Percentiles rank a stretch among this genome's conserved stretches.
Evolutionary conservation across 2,329 filamentous ascomycete genomes (phyloP).

Genomic region (Sordariomycetes sp.): DNA sequence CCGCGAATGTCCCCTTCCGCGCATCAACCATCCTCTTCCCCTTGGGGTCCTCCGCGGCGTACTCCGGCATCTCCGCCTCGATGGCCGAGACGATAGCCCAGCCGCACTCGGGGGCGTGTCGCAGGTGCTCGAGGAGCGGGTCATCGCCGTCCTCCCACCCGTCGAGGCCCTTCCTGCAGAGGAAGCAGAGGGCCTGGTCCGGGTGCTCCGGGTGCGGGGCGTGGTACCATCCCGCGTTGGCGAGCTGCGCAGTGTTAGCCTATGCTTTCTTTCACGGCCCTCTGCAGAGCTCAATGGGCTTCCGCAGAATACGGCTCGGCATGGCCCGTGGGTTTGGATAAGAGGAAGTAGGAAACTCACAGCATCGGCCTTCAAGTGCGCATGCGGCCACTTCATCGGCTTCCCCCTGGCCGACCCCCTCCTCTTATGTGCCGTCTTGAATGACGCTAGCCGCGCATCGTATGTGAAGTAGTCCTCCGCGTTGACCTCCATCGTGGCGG

Average conservation of each 20-base stretch:
- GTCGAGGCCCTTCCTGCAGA: slow-evolving; percentile 74
- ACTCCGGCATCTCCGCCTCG: slow-evolving; percentile 50
- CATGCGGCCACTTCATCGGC: slow-evolving; percentile 66
- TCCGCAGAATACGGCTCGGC: too few species aligned
- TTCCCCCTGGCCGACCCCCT: slow-evolving; percentile 52
- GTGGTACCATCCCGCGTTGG: slow-evolving; percentile 86
- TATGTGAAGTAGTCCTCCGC: slow-evolving; percentile 48
- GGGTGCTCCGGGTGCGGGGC: slow-evolving; percentile 62
- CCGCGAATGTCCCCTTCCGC: slow-evolving; percentile 72
- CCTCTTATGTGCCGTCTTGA: slow-evolving; percentile 58
- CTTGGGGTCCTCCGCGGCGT: slow-evolving; percentile 62
- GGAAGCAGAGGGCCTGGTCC: slow-evolving; percentile 85
- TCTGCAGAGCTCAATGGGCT: too few species aligned
- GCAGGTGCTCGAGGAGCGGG: slow-evolving; percentile 74
- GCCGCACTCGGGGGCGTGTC: slow-evolving; percentile 70
- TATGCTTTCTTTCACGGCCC: not conserved
- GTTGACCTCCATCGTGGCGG: slow-evolving; percentile 5
- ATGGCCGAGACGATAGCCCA: slow-evolving; percentile 69
- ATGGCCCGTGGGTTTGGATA: not conserved
- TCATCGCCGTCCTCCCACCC: slow-evolving; percentile 87
- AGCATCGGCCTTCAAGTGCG: slow-evolving; percentile 19
- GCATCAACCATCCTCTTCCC: slow-evolving; percentile 63
- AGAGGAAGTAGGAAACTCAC: slow-evolving; percentile 11
- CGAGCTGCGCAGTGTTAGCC: slow-evolving; percentile 48
- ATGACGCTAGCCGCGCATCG: slow-evolving; percentile 71